Base-by-base conservation (phyloP, 108 stramenopile genomes). In the Nitzschia inconspicua region DNA sequence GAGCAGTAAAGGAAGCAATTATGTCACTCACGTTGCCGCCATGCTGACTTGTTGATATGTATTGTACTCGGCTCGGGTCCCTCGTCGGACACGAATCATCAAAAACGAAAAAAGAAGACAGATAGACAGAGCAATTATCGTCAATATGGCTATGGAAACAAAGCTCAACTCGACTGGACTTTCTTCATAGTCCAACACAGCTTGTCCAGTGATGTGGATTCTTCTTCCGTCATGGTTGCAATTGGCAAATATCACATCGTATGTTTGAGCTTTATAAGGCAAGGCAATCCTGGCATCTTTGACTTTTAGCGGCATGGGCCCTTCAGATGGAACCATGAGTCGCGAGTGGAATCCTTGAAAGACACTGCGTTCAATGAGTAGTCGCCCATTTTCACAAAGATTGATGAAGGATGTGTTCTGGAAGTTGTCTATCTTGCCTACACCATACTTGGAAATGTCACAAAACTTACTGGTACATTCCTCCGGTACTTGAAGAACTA, bases 171-270 rank as follows among this genome's bases (percentile, higher is more conserved):
- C 2, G 20, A 39, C 1, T 14, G 37, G 37, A 28, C 10, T 22
- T 16, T 31, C 34, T 35, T 10, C 18, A 25, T 36, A 28, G 4
- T 54, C 53, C n/a, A 54, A 54, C 11, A 54, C 53, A 28, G 37
- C 53, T 35, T 36, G 53, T 22, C 53, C 53, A 22, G 14, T 20
- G 22, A 54, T 35, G 8, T 28, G 53, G 18, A 54, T 7, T 13
- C 22, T 34, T 11, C 16, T 18, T 37, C 53, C 53, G 19, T 37
- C 22, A 19, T 10, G 34, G n/a, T 34, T 4, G 23, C 53, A 54
- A 18, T 54, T 54, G 18, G 53, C 53, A 23, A 54, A n/a, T 22
- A 54, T 16, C 10, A 54, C 53, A 23, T 54, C 53, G 53, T 54
- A 54, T 32, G 34, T 23, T n/a, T 11, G 7, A 14, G 4, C 53